phyloP scores from a whole-genome alignment of 2,329 filamentous ascomycete genomes.

The Helotiales sp. region DNA sequence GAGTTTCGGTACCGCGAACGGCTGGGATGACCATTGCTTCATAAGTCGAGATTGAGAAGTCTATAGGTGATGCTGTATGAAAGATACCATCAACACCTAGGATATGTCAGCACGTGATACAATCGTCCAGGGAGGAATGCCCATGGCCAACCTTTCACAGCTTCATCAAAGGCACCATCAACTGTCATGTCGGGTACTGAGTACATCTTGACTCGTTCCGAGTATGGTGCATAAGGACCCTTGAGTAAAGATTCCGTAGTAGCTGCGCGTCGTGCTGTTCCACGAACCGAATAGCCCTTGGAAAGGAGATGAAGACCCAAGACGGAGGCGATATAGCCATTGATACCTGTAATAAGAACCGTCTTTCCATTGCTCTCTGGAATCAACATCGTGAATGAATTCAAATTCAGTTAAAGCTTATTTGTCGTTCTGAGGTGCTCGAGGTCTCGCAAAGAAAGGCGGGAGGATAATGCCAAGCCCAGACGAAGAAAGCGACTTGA shows the following conservation, averaged over 20 bases:
- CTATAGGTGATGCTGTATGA: slow-evolving; percentile 34
- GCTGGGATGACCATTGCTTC: slow-evolving; percentile 29
- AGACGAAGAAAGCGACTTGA: too few relatives aligned
- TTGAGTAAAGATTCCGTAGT: slow-evolving; percentile 26
- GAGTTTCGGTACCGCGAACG: slow-evolving; percentile 28
- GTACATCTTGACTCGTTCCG: slow-evolving; percentile 29
- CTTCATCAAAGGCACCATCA: slow-evolving; percentile 32
- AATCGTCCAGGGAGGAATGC: not conserved
- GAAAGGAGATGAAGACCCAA: slow-evolving; percentile 29
- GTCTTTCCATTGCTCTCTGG: slow-evolving; percentile 29
- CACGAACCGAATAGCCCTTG: slow-evolving; percentile 34
- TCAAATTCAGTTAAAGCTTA: not conserved
- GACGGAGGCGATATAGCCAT: slow-evolving; percentile 36
- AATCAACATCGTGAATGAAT: not conserved
- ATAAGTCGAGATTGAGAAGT: slow-evolving; percentile 33
- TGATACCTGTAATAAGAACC: slow-evolving; percentile 36
- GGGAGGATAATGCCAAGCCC: too few relatives aligned
- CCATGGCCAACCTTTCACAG: slow-evolving; percentile 24
- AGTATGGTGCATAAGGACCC: slow-evolving; percentile 30
- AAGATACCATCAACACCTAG: slow-evolving; percentile 34
- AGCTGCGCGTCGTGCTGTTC: slow-evolving; percentile 30
- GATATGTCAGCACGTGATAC: slow-evolving; percentile 10
- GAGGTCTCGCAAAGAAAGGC: too few relatives aligned
- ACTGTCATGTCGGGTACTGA: slow-evolving; percentile 33
- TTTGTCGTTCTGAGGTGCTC: not conserved